Evolutionary conservation across 768 basidiomycete species (phyloP).

Genomic region (Trametes coccinea): DNA sequence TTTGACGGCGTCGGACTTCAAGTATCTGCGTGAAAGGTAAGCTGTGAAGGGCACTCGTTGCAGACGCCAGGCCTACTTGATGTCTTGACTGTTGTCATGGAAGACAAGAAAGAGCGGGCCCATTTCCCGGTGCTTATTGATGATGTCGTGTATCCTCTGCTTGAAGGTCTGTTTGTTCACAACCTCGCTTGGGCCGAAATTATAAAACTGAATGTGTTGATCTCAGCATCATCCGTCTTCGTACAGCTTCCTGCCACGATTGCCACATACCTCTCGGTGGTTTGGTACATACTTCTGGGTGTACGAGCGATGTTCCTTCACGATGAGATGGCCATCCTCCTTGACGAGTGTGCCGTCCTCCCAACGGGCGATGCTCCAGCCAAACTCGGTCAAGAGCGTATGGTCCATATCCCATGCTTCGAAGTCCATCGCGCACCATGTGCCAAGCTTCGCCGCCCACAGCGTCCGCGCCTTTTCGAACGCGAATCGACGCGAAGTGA

Average conservation of each 20-base stretch:
- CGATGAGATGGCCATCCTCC: slow-evolving; percentile 60
- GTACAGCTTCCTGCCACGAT: not conserved
- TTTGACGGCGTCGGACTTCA: slow-evolving; percentile 50
- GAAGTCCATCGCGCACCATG: slow-evolving; percentile 80
- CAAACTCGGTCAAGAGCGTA: slow-evolving; percentile 75
- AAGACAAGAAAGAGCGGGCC: slow-evolving; percentile 80
- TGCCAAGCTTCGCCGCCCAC: slow-evolving; percentile 63
- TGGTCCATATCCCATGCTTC: slow-evolving; percentile 84
- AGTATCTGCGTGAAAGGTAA: slow-evolving; percentile 41
- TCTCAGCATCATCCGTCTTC: not conserved
- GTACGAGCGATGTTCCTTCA: slow-evolving; percentile 61
- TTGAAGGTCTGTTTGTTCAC: slow-evolving; percentile 55
- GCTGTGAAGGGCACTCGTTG: slow-evolving; percentile 7
- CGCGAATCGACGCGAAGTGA: slow-evolving; percentile 55
- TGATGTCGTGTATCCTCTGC: slow-evolving; percentile 47
- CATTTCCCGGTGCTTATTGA: slow-evolving; percentile 38
- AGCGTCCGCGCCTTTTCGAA: slow-evolving; percentile 70
- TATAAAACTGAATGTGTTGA: slow-evolving; percentile 51
- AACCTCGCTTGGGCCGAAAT: slow-evolving; percentile 62
- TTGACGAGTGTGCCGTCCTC: slow-evolving; percentile 56
- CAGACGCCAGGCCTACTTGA: slow-evolving; percentile 51
- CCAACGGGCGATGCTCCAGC: slow-evolving; percentile 68
- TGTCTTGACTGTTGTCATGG: slow-evolving; percentile 76
- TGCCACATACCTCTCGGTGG: slow-evolving; percentile 40
- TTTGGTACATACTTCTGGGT: slow-evolving; percentile 67